Conservation (phyloP, 768 basidiomycete species). For the Lyophyllum atratum region DNA sequence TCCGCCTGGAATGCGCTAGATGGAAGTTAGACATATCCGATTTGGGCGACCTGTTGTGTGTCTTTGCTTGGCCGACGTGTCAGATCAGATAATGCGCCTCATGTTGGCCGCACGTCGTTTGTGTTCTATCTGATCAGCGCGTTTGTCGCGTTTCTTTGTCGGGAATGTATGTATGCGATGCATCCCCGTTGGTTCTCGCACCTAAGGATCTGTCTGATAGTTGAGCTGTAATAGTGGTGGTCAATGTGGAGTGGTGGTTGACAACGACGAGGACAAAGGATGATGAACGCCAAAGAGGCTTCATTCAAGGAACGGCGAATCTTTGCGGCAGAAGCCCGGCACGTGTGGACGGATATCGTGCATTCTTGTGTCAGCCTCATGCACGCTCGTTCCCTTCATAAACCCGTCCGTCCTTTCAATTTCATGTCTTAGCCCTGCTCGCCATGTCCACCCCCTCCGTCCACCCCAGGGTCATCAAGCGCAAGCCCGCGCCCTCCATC, state of each 20-base stretch:
- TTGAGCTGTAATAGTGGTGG: too few relatives aligned
- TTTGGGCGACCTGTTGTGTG: too few relatives aligned
- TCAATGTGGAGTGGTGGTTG: too few relatives aligned
- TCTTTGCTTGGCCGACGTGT: too few relatives aligned
- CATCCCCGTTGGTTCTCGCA: too few relatives aligned
- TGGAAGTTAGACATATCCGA: too few relatives aligned
- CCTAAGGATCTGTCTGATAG: not conserved
- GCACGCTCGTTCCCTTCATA: slow-evolving; percentile 3
- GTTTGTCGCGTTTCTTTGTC: not conserved
- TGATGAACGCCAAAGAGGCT: not conserved
- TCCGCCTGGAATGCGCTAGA: too few relatives aligned
- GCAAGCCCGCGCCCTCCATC: slow-evolving; percentile 59
- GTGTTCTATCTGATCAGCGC: not conserved
- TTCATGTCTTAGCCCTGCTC: not conserved
- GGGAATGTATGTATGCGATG: too few relatives aligned
- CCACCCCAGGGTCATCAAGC: slow-evolving; percentile 42
- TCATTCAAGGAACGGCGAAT: too few relatives aligned
- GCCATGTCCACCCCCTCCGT: not conserved
- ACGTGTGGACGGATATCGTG: not conserved
- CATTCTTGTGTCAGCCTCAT: slow-evolving; percentile 10
- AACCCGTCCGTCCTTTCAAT: not conserved
- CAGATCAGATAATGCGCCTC: not conserved
- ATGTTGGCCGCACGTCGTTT: not conserved
- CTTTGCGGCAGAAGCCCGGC: not conserved
- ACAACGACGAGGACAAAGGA: too few relatives aligned